Conservation (phyloP, 495 filamentous ascomycete genomes). For the Aspergillus indologenus region DNA sequence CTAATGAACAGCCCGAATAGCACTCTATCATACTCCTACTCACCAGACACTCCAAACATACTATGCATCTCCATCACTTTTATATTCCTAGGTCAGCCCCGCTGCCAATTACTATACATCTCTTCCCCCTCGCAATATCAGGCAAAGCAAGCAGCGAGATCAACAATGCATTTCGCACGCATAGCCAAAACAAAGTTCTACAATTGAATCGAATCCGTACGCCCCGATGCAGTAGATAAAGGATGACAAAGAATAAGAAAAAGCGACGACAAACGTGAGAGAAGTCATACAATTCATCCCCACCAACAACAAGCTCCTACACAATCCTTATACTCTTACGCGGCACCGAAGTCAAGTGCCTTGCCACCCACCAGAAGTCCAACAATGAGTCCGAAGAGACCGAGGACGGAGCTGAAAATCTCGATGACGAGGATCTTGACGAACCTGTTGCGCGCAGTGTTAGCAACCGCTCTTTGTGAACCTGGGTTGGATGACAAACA, state of each 20-base stretch:
- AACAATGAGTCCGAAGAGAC: slow-evolving; percentile 96
- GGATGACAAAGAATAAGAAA: slow-evolving; percentile 26
- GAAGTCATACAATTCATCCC: slow-evolving; percentile 26
- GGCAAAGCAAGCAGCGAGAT: slow-evolving; percentile 21
- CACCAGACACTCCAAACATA: too few relatives aligned
- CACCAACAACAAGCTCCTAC: slow-evolving; percentile 4
- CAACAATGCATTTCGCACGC: slow-evolving; percentile 29
- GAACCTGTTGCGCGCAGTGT: slow-evolving; percentile 59
- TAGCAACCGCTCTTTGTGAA: slow-evolving; percentile 10
- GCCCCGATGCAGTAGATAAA: slow-evolving; percentile 45
- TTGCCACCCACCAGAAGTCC: slow-evolving; percentile 83
- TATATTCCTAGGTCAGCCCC: slow-evolving; percentile 12
- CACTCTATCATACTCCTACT: too few relatives aligned
- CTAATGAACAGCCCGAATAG: too few relatives aligned
- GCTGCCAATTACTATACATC: slow-evolving; percentile 32
- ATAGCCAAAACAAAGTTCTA: slow-evolving; percentile 27
- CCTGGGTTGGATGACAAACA: slow-evolving; percentile 55
- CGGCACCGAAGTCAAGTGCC: slow-evolving; percentile 66
- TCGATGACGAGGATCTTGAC: slow-evolving; percentile 99
- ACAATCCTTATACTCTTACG: slow-evolving; percentile 17
- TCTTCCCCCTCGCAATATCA: slow-evolving; percentile 19
- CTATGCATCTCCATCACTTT: neutral
- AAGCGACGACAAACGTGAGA: slow-evolving; percentile 21
- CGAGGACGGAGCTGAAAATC: slow-evolving; percentile 98
- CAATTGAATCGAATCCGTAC: slow-evolving; percentile 38